Base-by-base conservation (phyloP, 176 grass and related monocot genomes). In the Carex pumila region DNA sequence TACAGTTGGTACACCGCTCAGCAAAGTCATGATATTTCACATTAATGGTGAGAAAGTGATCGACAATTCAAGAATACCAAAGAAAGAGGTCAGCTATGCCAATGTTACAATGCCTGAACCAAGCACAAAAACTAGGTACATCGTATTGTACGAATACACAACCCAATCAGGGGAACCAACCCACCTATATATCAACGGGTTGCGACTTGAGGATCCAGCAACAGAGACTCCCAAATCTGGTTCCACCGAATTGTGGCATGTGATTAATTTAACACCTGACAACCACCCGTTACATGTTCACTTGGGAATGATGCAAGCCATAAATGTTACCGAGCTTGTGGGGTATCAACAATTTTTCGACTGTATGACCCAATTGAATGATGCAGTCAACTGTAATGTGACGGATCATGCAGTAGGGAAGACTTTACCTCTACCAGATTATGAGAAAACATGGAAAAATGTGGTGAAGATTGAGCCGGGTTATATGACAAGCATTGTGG, bases 151-250 rank as follows among this genome's bases (percentile, higher is more conserved):
- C 1, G 83, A 85, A 17, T 31, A 76, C 68, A 37, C 19, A 14
- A 85, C 62, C 34, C 21, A 15, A 53, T 69, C 61, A 2, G 52
- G 25, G 17, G 22, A 19, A 60, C 6, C 91, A 53, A 93, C 84
- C 52, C 86, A 90, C 85, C 84, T 97, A 49, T 97, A 93, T 63
- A 97, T 97, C 87, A 97, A 97, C 69, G 94, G 94, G 12, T 87
- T 90, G 65, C 41, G 89, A 11, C n/a, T 87, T 65, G 87, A 91
- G 81, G 91, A 97, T 73, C 89, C 89, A 37, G 86, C 86, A 30
- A 97, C 94, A 72, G 94, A 97, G 81, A 97, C 84, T 53, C 94
- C 94, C 12, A 56, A 63, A 83, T 7, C 59, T 2, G 89, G 91
- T 0, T 69, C 84, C 61, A 90, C 94, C 37, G 94, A 97, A 85